phyloP scores from a whole-genome alignment of 495 filamentous ascomycete species.

The Podospora pseudocomata region DNA sequence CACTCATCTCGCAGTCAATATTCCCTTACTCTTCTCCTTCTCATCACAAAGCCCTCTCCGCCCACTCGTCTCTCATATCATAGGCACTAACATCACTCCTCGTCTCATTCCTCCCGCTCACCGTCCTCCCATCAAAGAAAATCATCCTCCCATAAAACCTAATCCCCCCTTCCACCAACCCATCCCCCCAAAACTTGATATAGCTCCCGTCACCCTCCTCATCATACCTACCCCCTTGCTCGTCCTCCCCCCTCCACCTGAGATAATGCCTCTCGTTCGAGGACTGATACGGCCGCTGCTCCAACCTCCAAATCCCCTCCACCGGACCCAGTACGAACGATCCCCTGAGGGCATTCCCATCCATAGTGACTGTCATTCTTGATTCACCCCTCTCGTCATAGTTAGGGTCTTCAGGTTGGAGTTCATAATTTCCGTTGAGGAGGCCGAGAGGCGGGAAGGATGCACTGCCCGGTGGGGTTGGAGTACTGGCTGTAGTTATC shows the following conservation, averaged over 20 bases:
- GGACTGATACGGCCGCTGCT: constrained; percentile 30
- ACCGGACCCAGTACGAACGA: constrained; percentile 33
- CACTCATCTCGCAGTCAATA: neutral
- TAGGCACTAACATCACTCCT: constrained; percentile 32
- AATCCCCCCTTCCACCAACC: constrained; percentile 27
- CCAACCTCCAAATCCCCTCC: constrained; percentile 28
- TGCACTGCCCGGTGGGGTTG: neutral
- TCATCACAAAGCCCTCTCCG: constrained; percentile 1
- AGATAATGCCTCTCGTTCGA: constrained; percentile 22
- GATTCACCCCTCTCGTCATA: constrained; percentile 3
- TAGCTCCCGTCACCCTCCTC: constrained; percentile 24
- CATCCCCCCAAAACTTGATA: constrained; percentile 34
- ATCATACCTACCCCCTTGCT: constrained; percentile 17
- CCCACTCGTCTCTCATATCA: constrained; percentile 29
- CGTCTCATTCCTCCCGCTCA: constrained; percentile 24
- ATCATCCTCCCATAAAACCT: constrained; percentile 18
- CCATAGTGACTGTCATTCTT: constrained; percentile 31
- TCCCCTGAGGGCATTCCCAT: constrained; percentile 34
- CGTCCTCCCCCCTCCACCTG: constrained; percentile 33
- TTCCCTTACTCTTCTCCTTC: neutral
- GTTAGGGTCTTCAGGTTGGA: constrained; percentile 24
- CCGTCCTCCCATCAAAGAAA: constrained; percentile 23
- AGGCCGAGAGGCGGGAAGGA: constrained; percentile 36
- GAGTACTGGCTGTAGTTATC: constrained; percentile 9
- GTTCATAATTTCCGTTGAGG: constrained; percentile 41